These are phyloP conservation scores for Epichloe uncinata DNA, from an alignment of 2,329 filamentous ascomycete species.

Conservation along the genomic window DNA sequence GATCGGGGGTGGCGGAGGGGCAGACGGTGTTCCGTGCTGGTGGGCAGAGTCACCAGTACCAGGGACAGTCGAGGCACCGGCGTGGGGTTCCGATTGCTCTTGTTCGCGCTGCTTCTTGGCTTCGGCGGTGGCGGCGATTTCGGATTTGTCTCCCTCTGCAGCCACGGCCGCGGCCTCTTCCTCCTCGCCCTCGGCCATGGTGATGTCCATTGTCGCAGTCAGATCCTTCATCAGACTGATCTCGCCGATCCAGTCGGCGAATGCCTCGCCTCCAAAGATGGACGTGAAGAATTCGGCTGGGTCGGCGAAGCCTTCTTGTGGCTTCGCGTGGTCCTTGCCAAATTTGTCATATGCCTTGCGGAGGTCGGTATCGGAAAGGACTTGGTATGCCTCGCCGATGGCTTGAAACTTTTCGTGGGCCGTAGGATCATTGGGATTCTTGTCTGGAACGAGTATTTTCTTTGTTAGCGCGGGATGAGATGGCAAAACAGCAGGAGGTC, in stretches of 20 bases:
- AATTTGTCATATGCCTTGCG: slow-evolving; percentile 91
- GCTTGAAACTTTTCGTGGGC: slow-evolving; percentile 91
- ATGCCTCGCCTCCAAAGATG: slow-evolving; percentile 95
- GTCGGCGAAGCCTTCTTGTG: slow-evolving; percentile 85
- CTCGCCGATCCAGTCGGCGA: slow-evolving; percentile 93
- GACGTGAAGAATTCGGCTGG: slow-evolving; percentile 96
- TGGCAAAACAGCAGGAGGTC: not conserved
- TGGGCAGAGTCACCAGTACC: slow-evolving; percentile 14
- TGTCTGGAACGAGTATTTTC: slow-evolving; percentile 44
- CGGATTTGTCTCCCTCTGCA: slow-evolving; percentile 26
- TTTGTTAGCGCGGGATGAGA: not conserved
- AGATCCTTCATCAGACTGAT: slow-evolving; percentile 98
- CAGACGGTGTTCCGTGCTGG: slow-evolving; percentile 4
- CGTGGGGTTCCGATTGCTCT: slow-evolving; percentile 13
- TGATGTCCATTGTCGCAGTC: slow-evolving; percentile 96
- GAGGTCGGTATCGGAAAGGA: slow-evolving; percentile 77
- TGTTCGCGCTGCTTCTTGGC: slow-evolving; percentile 43
- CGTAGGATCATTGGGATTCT: slow-evolving; percentile 91
- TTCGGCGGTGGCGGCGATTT: slow-evolving; percentile 44
- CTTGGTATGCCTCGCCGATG: slow-evolving; percentile 62
- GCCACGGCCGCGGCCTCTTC: slow-evolving; percentile 23
- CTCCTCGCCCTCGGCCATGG: slow-evolving; percentile 62
- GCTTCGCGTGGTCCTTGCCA: slow-evolving; percentile 89
- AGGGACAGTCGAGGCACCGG: slow-evolving; percentile 10
- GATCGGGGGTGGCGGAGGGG: slow-evolving; percentile 17